Evolutionary conservation across 2,329 filamentous ascomycete genomes (phyloP).

Genomic region (Aspergillus flavus): DNA sequence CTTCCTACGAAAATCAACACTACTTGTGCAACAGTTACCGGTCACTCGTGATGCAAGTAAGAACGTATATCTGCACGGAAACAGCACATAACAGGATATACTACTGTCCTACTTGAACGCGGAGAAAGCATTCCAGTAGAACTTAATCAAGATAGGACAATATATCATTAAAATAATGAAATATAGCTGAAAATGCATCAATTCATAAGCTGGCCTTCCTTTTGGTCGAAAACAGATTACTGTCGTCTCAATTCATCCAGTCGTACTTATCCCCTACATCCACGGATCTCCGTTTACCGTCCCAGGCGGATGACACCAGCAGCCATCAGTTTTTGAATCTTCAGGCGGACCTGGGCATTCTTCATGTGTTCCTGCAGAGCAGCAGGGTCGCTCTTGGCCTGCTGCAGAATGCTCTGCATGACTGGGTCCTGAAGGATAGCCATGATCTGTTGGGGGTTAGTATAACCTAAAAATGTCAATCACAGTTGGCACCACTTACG

Average conservation of each 20-base stretch:
- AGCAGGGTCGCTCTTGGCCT: constrained; percentile 89
- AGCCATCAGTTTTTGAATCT: constrained; percentile 93
- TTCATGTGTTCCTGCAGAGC: constrained; percentile 97
- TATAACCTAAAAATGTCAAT: not conserved
- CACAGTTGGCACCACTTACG: constrained; percentile 53
- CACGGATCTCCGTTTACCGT: constrained; percentile 38
- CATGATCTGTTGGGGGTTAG: constrained; percentile 66
- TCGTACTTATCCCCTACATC: constrained; percentile 15
- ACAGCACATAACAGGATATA: not conserved
- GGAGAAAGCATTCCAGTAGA: not conserved
- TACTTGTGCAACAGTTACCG: too few relatives aligned
- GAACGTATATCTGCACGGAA: too few relatives aligned
- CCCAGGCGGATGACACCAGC: constrained; percentile 88
- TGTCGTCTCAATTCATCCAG: constrained; percentile 8
- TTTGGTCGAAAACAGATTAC: constrained; percentile 2
- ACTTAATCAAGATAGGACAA: not conserved
- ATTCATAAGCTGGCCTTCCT: constrained; percentile 5
- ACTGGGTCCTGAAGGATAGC: constrained; percentile 90
- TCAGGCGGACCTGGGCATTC: constrained; percentile 80
- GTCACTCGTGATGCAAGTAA: too few relatives aligned
- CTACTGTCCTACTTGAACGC: not conserved
- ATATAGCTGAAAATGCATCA: constrained; percentile 14
- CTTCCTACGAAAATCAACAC: too few relatives aligned
- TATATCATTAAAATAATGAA: constrained; percentile 14
- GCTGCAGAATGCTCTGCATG: constrained; percentile 96